Conservation (phyloP, 441 rosid species). For the Jatropha podagrica region DNA sequence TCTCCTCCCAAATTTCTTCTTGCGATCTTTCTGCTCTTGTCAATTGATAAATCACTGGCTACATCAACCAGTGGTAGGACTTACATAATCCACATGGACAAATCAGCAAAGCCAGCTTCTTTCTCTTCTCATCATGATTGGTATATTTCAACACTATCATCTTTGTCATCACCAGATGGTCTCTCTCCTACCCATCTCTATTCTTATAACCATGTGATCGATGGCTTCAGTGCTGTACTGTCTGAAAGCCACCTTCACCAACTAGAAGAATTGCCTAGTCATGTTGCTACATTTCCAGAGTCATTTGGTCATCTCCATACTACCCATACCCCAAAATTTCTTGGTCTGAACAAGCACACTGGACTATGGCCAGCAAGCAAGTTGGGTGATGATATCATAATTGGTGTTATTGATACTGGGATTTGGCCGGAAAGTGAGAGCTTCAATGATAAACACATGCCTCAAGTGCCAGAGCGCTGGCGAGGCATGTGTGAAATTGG, state of each 20-base stretch:
- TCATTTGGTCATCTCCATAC: conserved; percentile 65
- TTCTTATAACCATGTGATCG: conserved; percentile 45
- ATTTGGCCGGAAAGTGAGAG: conserved; percentile 80
- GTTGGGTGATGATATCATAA: conserved; percentile 71
- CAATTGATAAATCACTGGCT: conserved; percentile 9
- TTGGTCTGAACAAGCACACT: conserved; percentile 54
- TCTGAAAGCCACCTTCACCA: conserved; percentile 39
- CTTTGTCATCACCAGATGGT: conserved; percentile 33
- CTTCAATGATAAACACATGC: conserved; percentile 62
- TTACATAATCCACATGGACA: conserved; percentile 48
- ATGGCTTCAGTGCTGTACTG: conserved; percentile 50
- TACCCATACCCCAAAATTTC: conserved; percentile 71
- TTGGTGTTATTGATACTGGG: conserved; percentile 71
- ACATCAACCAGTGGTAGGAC: conserved; percentile 20
- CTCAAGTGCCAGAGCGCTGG: conserved; percentile 68
- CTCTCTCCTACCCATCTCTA: conserved; percentile 40
- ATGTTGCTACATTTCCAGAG: conserved; percentile 45
- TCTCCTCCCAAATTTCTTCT: conserved; percentile 13
- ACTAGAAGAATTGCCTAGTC: conserved; percentile 33
- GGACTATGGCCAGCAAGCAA: conserved; percentile 73
- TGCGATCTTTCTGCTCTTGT: conserved; percentile 17
- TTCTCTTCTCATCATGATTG: conserved; percentile 44
- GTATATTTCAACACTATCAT: conserved; percentile 42
- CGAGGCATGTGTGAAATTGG: conserved; percentile 62
- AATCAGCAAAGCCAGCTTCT: conserved; percentile 35